A percentile compares a stretch with the other conserved stretches of the same genome.
Conservation (phyloP, 1,284 basidiomycete genomes). For the Ceratobasidium papillatum region DNA sequence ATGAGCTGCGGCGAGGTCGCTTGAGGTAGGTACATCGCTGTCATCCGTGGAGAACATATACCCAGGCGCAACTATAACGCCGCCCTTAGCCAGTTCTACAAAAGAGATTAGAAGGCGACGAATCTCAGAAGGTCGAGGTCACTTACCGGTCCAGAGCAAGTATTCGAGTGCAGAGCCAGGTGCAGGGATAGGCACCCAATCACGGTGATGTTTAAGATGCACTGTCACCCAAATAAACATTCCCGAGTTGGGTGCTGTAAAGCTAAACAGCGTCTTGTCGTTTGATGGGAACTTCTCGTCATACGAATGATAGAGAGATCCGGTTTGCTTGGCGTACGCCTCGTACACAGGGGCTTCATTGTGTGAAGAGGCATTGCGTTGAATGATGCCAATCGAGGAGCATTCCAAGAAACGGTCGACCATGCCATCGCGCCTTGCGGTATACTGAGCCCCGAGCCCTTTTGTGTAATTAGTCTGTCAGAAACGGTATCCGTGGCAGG, state of each 20-base stretch:
- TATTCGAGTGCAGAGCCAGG: slow-evolving; percentile 61
- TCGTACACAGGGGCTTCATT: neutral
- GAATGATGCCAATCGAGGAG: neutral
- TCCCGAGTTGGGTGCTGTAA: slow-evolving; percentile 73
- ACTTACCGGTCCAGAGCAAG: slow-evolving; percentile 59
- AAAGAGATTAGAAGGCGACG: neutral
- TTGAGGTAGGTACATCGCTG: slow-evolving; percentile 1
- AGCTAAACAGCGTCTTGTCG: slow-evolving; percentile 63
- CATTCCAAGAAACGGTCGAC: slow-evolving; percentile 62
- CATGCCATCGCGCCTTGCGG: slow-evolving; percentile 65
- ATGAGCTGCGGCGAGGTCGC: neutral
- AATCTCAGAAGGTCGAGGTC: neutral
- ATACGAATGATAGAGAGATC: slow-evolving; percentile 48
- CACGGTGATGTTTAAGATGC: slow-evolving; percentile 68
- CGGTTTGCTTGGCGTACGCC: slow-evolving; percentile 40
- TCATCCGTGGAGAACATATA: slow-evolving; percentile 62
- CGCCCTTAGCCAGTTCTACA: slow-evolving; percentile 63
- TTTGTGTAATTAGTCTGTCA: neutral
- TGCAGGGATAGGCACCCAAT: slow-evolving; percentile 46
- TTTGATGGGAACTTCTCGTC: slow-evolving; percentile 58
- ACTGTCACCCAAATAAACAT: slow-evolving; percentile 78
- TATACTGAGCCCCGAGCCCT: slow-evolving; percentile 67
- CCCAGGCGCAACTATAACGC: slow-evolving; percentile 68
- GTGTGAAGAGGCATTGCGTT: slow-evolving; percentile 7
- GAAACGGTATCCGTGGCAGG: neutral